Base-by-base conservation (phyloP, 2,329 filamentous ascomycete genomes). In the Talaromyces sp. region DNA sequence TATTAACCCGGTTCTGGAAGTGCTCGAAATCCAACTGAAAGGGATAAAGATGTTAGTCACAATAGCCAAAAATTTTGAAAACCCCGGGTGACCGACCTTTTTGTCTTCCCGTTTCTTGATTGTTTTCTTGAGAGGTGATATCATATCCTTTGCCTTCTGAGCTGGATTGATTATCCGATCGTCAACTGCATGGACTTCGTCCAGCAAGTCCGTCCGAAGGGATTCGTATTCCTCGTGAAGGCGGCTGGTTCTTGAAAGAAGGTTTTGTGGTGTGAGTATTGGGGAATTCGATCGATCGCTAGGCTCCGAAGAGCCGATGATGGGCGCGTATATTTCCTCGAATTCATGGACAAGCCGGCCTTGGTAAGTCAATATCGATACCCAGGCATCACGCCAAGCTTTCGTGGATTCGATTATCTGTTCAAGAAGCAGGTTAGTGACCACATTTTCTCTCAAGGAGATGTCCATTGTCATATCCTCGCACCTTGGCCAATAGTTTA, bases 61-160 rank as follows among this genome's bases (percentile, higher is more conserved):
- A 27, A 38, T 26, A 21, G 38, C 29, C 29, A 24, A 38, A n/a
- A 3, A 2, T 19, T 21, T 24, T 21, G 26, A 29, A 51, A 21
- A 49, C 51, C 19, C 6, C 31, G 52, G 52, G 17, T 10, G 24
- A 61, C 65, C 9, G 24, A 83, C 82, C 77, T 91, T 88, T 75
- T 87, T 90, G 68, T 93, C 89, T 70, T 95, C 90, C 53, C 91
- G 81, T 74, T 91, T 92, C 77, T 93, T 95, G 69, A 96, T 90
- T 1, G 87, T 88, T 77, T 92, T 95, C 69, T 89, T 87, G 71
- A 95, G 81, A 2, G 89, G 86, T 65, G 87, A 84, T 62, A 93
- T 81, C 58, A 78, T 84, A 57, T 88, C 85, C 68, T 86, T 88
- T 8, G 89, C 89, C 57, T 88, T 83, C 60, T 84, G 84, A 4